phyloP scores from a whole-genome alignment of 2,329 filamentous ascomycete genomes.

The Mycocentrospora acerina region DNA sequence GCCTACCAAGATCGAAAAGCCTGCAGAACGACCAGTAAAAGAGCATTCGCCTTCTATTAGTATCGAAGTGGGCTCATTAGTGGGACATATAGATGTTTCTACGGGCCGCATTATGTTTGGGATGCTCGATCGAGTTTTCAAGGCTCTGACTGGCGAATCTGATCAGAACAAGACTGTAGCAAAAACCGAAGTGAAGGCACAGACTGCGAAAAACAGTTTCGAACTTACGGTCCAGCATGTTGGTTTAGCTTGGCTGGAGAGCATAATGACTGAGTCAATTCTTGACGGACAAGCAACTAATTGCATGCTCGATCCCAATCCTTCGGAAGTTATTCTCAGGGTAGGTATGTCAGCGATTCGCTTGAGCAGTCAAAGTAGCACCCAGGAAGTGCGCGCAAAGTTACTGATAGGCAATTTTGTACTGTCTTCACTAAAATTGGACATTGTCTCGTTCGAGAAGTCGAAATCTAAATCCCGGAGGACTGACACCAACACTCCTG shows the following conservation, averaged over 20 bases:
- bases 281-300: slow-evolving; percentile 3
- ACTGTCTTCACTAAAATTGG: slow-evolving; percentile 51
- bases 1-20: slow-evolving; percentile 3
- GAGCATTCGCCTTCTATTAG: slow-evolving; percentile 19
- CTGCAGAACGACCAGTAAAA: slow-evolving; percentile 8
- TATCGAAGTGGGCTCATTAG: slow-evolving; percentile 38
- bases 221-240: slow-evolving; percentile 30
- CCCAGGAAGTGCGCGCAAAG: slow-evolving; percentile 20
- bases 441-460: slow-evolving; percentile 54
- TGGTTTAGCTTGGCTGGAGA: slow-evolving; percentile 36
- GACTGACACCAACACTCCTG: slow-evolving; percentile 19
- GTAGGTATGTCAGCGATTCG: slow-evolving; percentile 25
- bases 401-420: slow-evolving; percentile 46
- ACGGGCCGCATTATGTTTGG: slow-evolving; percentile 37
- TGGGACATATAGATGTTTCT: slow-evolving; percentile 37
- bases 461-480: slow-evolving; percentile 27
- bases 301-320: slow-evolving; percentile 23
- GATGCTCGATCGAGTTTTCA: slow-evolving; percentile 28
- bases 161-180: slow-evolving; percentile 1
- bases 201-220: slow-evolving; percentile 8
- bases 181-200: slow-evolving; percentile 1
- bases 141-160: slow-evolving; percentile 18
- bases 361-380: slow-evolving; percentile 21
- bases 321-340: slow-evolving; percentile 32
- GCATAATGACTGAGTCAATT: slow-evolving; percentile 26